Evolutionary conservation across 176 grass and related monocot genomes (phyloP).

Genomic region (Avena eriantha): DNA sequence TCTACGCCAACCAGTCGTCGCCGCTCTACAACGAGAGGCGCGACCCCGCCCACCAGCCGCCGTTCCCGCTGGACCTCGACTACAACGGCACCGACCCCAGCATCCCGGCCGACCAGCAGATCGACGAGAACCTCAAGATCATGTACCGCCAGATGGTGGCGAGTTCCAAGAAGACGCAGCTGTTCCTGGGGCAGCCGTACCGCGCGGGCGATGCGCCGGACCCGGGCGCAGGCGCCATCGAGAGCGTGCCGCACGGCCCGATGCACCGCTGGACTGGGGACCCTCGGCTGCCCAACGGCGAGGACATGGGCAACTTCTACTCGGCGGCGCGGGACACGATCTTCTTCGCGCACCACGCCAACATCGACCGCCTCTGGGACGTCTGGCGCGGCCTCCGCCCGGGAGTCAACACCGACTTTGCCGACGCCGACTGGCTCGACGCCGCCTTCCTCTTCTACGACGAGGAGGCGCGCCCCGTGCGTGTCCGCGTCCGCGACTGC

Average conservation of each 20-base stretch:
- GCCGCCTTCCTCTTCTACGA: constrained; percentile 83
- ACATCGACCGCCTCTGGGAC: constrained; percentile 72
- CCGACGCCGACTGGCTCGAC: constrained; percentile 78
- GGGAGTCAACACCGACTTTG: constrained; percentile 41
- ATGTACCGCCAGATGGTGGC: constrained; percentile 85
- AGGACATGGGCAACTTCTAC: constrained; percentile 86
- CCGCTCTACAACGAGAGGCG: constrained; percentile 58
- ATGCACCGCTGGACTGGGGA: constrained; percentile 60
- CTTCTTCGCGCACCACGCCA: constrained; percentile 78
- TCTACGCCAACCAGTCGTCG: constrained; percentile 53
- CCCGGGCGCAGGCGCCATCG: constrained; percentile 51
- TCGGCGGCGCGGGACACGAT: constrained; percentile 61
- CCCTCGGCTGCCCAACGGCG: constrained; percentile 23
- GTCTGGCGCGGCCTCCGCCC: constrained; percentile 54
- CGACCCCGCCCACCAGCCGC: constrained; percentile 55
- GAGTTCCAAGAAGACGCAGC: constrained; percentile 47
- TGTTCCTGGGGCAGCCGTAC: constrained; percentile 71
- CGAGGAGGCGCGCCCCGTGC: constrained; percentile 71
- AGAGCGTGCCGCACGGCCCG: constrained; percentile 47
- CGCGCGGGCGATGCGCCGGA: constrained; percentile 55
- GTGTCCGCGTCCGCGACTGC: constrained; percentile 64
- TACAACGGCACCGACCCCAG: neutral
- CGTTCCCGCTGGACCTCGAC: neutral
- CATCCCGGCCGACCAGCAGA: constrained; percentile 35
- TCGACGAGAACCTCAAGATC: constrained; percentile 61